Conservation (phyloP, 257 asterid genomes). For the Prunella vulgaris region DNA sequence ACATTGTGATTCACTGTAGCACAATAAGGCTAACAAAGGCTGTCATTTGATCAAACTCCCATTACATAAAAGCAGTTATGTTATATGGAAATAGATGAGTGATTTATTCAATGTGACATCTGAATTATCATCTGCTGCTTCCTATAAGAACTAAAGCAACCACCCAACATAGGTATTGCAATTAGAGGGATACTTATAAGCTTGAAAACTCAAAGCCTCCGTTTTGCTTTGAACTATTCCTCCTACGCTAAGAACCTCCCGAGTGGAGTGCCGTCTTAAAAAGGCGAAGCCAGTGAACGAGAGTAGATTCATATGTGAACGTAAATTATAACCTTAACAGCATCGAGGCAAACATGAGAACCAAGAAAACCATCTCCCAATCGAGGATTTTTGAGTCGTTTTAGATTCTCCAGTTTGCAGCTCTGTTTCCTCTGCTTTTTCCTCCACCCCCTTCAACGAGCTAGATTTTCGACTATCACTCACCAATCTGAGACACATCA, state of each 20-base stretch:
- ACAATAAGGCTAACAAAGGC: not conserved
- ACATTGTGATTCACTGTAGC: not conserved
- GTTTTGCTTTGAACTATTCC: not conserved
- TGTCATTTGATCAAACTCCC: not conserved
- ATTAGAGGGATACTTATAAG: not conserved
- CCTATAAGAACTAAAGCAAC: constrained; percentile 4
- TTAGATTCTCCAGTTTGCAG: constrained; percentile 14
- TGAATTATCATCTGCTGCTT: not conserved
- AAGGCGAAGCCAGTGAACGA: too few relatives aligned
- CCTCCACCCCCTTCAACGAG: constrained; percentile 26
- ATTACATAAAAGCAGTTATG: not conserved
- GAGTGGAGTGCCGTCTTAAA: not conserved
- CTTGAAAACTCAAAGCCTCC: not conserved
- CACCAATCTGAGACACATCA: constrained; percentile 35
- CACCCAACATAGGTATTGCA: not conserved
- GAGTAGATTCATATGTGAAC: not conserved
- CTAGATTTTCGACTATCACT: constrained; percentile 26
- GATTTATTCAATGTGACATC: not conserved
- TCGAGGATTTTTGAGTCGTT: constrained; percentile 13
- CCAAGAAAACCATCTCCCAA: constrained; percentile 29
- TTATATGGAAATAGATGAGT: not conserved
- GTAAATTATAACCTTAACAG: constrained; percentile 18
- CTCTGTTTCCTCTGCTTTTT: constrained; percentile 29
- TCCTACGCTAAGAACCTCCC: constrained; percentile 17
- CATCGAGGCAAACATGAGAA: constrained; percentile 38